Evolutionary conservation across 192 early-diverging fungal genomes (phyloP).

Genomic region (Lobosporangium transversale): DNA sequence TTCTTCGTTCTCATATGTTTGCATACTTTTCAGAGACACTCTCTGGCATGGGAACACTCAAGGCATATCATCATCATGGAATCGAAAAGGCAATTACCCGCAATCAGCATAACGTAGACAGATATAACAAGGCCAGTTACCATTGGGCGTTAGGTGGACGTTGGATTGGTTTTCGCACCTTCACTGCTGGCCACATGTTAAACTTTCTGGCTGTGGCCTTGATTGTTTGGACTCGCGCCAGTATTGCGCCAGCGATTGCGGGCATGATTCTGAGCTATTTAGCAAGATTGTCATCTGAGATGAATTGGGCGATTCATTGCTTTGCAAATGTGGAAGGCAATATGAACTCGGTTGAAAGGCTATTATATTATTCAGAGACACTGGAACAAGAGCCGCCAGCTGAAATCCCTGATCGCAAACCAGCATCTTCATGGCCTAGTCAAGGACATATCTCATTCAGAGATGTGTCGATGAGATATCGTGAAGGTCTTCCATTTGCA

Average conservation of each 20-base stretch:
- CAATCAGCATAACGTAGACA: slow-evolving; percentile 28
- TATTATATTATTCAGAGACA: slow-evolving; percentile 31
- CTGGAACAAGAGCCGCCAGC: slow-evolving; percentile 77
- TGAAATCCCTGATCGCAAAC: slow-evolving; percentile 62
- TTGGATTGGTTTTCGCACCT: slow-evolving; percentile 25
- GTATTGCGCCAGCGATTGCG: slow-evolving; percentile 81
- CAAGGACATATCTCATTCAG: slow-evolving; percentile 75
- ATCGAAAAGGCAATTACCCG: slow-evolving; percentile 31
- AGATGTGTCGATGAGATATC: slow-evolving; percentile 80
- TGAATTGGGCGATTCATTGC: slow-evolving; percentile 82
- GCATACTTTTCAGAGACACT: slow-evolving; percentile 70
- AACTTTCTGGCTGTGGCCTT: slow-evolving; percentile 36
- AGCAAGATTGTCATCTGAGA: slow-evolving; percentile 76
- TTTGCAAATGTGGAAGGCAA: slow-evolving; percentile 67
- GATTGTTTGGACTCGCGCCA: slow-evolving; percentile 60
- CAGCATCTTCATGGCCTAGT: slow-evolving; percentile 65
- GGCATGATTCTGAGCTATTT: slow-evolving; percentile 88
- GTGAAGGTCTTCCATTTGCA: slow-evolving; percentile 71
- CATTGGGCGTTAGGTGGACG: not conserved
- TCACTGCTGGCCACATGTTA: slow-evolving; percentile 11
- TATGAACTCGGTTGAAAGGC: slow-evolving; percentile 46
- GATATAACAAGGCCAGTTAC: slow-evolving; percentile 19
- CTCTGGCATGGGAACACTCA: slow-evolving; percentile 67
- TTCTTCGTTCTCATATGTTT: slow-evolving; percentile 67
- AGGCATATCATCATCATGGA: slow-evolving; percentile 69